Evolutionary conservation across 2,329 filamentous ascomycete genomes (phyloP), one percentile per base, ranked within the genome.

Genomic region (Pseudogymnoascus sp.): DNA sequence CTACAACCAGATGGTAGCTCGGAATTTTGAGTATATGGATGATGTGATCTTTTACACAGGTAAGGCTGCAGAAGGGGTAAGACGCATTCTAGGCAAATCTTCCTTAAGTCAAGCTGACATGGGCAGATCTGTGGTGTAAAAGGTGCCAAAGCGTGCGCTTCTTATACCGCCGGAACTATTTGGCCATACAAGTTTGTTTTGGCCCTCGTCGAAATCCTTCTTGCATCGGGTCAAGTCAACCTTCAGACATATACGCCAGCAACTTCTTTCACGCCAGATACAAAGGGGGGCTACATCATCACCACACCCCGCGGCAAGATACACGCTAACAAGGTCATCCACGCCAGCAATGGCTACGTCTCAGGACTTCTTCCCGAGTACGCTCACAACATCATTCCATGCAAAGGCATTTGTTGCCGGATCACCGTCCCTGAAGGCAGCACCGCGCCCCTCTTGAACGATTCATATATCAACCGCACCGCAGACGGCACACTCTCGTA

Each of bases 281-380:
- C 31, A 33, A 33, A 33, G 2, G 31, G 31, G 8, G 31, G 31
- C 8, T 33, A 33, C 31, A 33, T 33, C 31, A 72, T 86, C 1
- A 70, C 77, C 8, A 89, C 86, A 2, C 70, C 77, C 0, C 79
- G 86, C 19, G 88, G 87, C 10, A 70, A 65, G 0, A 79, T 88
- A 61, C 71, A 68, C 8, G 78, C 87, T 1, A 77, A 75, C 26
- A 80, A 79, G 35, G 77, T 90, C 12, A 75, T 90, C 16, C 78
- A 88, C 46, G 86, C 87, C 14, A 89, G 85, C 1, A 90, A 90
- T 67, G 87, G 78, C 11, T 89, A 89, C 71, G 88, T 86, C 0
- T 81, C 84, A 1, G 79, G 81, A 11, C 71, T 90, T 5, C 75
- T 86, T 1, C 85, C 85, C 0, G 72, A 79, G 62, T 89, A 88